phyloP scores from a whole-genome alignment of 2,329 filamentous ascomycete genomes.

The Fusarium buxicola region DNA sequence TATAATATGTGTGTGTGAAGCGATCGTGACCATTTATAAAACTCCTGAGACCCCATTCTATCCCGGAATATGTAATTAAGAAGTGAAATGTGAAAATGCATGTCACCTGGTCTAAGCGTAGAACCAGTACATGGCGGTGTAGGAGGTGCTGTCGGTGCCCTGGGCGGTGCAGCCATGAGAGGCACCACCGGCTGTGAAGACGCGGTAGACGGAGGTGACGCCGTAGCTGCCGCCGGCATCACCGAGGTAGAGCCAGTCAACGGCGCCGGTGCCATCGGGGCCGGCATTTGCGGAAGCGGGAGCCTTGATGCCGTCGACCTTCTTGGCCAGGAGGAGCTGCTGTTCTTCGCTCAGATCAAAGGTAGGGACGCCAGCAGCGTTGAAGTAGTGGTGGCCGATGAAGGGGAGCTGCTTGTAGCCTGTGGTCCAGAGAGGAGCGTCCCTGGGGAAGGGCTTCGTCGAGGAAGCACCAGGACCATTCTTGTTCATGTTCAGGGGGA shows the following conservation, averaged over 20 bases:
- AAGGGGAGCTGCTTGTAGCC: slow-evolving; percentile 54
- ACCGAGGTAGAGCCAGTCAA: slow-evolving; percentile 65
- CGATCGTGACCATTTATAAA: slow-evolving; percentile 40
- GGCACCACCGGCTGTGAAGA: slow-evolving; percentile 64
- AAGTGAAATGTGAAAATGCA: slow-evolving; percentile 18
- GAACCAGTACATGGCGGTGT: slow-evolving; percentile 70
- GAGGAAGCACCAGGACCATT: slow-evolving; percentile 55
- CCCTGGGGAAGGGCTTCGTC: slow-evolving; percentile 58
- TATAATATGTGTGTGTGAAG: slow-evolving; percentile 31
- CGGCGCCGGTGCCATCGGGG: slow-evolving; percentile 61
- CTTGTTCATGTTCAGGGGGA: slow-evolving; percentile 62
- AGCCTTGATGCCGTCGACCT: slow-evolving; percentile 62
- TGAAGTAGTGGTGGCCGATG: slow-evolving; percentile 77
- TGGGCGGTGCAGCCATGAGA: slow-evolving; percentile 57
- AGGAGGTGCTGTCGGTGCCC: slow-evolving; percentile 64
- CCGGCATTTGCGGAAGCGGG: slow-evolving; percentile 62
- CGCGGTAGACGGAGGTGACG: slow-evolving; percentile 63
- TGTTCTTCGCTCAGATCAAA: slow-evolving; percentile 65
- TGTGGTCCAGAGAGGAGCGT: slow-evolving; percentile 53
- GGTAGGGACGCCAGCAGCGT: slow-evolving; percentile 62
- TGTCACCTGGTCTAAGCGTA: slow-evolving; percentile 52
- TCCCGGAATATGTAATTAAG: slow-evolving; percentile 31
- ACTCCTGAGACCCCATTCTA: slow-evolving; percentile 40
- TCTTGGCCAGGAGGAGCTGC: slow-evolving; percentile 59
- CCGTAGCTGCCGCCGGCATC: slow-evolving; percentile 55